Percentiles rank a stretch among this genome's conserved stretches.
These are phyloP conservation scores for Edaphochlamys debaryana DNA, from an alignment of 139 green algal species.

Conservation along the genomic window DNA sequence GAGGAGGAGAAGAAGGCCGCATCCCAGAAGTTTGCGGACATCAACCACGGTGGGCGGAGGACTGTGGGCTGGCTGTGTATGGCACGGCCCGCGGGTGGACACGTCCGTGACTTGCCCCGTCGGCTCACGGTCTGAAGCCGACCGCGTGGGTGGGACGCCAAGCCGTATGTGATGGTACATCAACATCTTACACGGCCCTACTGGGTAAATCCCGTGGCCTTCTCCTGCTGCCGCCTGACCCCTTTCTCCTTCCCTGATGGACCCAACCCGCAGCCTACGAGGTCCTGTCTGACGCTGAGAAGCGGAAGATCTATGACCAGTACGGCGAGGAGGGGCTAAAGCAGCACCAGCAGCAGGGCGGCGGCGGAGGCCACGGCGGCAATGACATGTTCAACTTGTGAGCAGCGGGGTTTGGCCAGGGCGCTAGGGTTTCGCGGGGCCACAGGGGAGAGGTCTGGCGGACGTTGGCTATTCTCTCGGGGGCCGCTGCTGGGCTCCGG, in stretches of 20 bases:
- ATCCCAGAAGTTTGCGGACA: slow-evolving; percentile 95
- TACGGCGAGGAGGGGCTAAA: slow-evolving; percentile 98
- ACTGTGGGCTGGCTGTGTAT: no score
- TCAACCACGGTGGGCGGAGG: slow-evolving; percentile 80
- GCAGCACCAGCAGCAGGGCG: slow-evolving; percentile 80
- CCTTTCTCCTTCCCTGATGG: no score
- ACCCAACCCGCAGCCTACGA: slow-evolving; percentile 97
- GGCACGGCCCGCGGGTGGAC: no score
- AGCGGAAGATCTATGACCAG: slow-evolving; percentile 95
- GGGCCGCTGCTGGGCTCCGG: no score
- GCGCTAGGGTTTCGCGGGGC: no score
- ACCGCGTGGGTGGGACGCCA: no score
- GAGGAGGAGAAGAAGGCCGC: slow-evolving; percentile 90
- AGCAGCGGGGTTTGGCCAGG: background rate
- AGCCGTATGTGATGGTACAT: no score
- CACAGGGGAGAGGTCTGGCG: background rate
- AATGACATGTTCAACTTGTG: slow-evolving; percentile 91
- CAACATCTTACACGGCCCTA: no score
- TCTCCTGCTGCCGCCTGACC: no score
- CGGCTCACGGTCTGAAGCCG: no score
- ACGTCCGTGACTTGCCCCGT: no score
- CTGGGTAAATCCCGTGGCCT: no score
- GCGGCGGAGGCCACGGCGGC: slow-evolving; percentile 51
- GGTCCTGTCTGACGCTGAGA: slow-evolving; percentile 90
- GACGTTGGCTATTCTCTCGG: background rate